These are phyloP conservation scores for Fraxinus cuspidata DNA, from an alignment of 257 asterid species.

Conservation along the genomic window DNA sequence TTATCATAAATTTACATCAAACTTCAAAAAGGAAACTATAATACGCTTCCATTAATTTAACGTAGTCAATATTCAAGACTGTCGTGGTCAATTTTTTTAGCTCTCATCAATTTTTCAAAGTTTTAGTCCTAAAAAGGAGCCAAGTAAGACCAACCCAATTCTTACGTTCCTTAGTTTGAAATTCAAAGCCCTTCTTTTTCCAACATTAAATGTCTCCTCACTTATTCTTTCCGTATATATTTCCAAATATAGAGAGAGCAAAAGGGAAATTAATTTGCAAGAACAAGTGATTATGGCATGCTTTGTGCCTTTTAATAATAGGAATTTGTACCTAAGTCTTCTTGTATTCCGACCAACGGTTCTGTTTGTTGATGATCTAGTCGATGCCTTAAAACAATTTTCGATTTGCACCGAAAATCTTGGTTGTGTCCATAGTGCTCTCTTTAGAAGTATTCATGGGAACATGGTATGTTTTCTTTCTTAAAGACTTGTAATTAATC, in stretches of 20 bases:
- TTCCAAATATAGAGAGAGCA: neutral
- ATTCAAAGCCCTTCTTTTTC: constrained; percentile 22
- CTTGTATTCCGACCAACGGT: constrained; percentile 56
- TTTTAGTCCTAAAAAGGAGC: constrained; percentile 28
- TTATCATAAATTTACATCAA: neutral
- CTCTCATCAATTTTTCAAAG: neutral
- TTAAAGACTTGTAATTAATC: neutral
- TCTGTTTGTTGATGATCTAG: constrained; percentile 45
- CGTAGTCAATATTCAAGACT: constrained; percentile 27
- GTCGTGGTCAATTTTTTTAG: constrained; percentile 9
- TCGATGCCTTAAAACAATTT: constrained; percentile 46
- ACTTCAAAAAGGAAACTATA: neutral
- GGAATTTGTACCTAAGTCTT: constrained; percentile 56
- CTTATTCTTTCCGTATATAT: constrained; percentile 2
- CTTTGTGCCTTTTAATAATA: constrained; percentile 58
- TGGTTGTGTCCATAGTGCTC: constrained; percentile 66
- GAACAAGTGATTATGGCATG: constrained; percentile 47
- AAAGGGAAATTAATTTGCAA: neutral
- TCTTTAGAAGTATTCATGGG: constrained; percentile 72
- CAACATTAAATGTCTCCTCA: neutral
- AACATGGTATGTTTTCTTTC: constrained; percentile 44
- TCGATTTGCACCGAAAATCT: constrained; percentile 47
- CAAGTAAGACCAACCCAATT: constrained; percentile 24
- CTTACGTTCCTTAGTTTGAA: constrained; percentile 15
- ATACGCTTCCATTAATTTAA: neutral